A percentile compares a stretch with the other conserved stretches of the same genome.
These are phyloP conservation scores for Bertia moriformis DNA, from an alignment of 2,329 filamentous ascomycete genomes.

Conservation along the genomic window DNA sequence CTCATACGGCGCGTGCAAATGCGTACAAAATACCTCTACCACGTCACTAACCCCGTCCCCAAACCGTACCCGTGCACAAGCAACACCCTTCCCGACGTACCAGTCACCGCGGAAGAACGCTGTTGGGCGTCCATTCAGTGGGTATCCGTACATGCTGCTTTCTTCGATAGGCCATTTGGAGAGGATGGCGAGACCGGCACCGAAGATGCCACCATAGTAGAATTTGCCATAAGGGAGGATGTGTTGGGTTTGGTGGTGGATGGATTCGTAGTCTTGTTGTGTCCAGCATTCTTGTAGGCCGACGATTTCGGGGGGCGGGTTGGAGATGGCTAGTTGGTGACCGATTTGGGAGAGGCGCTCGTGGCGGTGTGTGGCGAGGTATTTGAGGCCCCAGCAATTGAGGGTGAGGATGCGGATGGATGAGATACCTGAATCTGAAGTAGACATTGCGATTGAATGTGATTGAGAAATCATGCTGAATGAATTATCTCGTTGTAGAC, in stretches of 20 bases:
- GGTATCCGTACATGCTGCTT: constrained; percentile 71
- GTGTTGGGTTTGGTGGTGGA: constrained; percentile 57
- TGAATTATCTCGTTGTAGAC: too few relatives aligned
- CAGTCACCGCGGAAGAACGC: constrained; percentile 92
- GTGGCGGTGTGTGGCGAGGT: constrained; percentile 59
- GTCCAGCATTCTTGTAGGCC: constrained; percentile 94
- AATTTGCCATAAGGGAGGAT: constrained; percentile 84
- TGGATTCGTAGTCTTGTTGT: constrained; percentile 65
- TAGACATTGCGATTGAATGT: constrained; percentile 5
- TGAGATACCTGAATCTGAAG: constrained; percentile 34
- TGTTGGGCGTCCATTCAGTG: constrained; percentile 83
- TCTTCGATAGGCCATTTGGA: constrained; percentile 87
- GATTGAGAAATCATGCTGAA: constrained; percentile 1
- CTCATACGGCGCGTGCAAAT: constrained; percentile 41
- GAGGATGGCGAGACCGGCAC: constrained; percentile 75
- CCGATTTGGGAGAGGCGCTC: constrained; percentile 76
- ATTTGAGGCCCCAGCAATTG: constrained; percentile 95
- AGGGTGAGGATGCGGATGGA: constrained; percentile 75
- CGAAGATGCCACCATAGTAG: constrained; percentile 79
- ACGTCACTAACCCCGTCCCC: constrained; percentile 50
- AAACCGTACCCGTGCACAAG: constrained; percentile 64
- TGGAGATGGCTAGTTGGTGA: constrained; percentile 53
- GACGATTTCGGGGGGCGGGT: constrained; percentile 67
- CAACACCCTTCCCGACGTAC: constrained; percentile 91
- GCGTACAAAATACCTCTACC: constrained; percentile 84